Base-by-base conservation (phyloP, 2,329 filamentous ascomycete species). In the Calonectria ilicicola region DNA sequence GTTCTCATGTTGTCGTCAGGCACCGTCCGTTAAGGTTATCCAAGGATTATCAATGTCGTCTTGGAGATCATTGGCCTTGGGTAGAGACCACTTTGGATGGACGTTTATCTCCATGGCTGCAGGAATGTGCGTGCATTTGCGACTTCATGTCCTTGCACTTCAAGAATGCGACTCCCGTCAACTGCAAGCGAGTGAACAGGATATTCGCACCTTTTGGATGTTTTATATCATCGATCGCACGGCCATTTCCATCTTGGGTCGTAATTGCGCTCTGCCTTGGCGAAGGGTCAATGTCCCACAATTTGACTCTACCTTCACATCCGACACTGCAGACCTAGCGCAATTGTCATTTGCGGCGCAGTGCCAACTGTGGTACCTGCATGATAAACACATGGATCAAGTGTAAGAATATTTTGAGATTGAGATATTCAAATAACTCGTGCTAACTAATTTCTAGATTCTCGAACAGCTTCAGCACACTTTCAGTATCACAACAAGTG, bases 51-150 rank as follows among this genome's bases (percentile, higher is more conserved):
- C 42, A 6, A 67, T 62, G 65, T 67, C n/a, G 5, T 67, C 65
- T 9, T 60, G 53, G 42, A n/a, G 65, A 47, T 62, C 53, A 21
- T 23, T 62, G 7, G 53, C 65, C 3, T 15, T 62, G 29, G 42
- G 65, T 0, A 62, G 53, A 40, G 51, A 67, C 29, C 42, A 62
- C 15, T 67, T 67, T 27, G 65, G 65, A 2, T 62, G 53, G 42
- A 67, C 60, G n/a, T 62, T 67, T n/a, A 67, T 67, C 32, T 67
- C 65, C 7, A 67, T 67, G 53, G 53, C 65, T 29, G 53, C 53
- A 2, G 42, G 53, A 1, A 67, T 62, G 53, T 67, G 65, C 8
- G 42, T 67, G 12, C 65, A 62, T n/a, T 21, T 67, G 19, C 29
- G 51, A 19, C 65, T 67, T 5, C 53, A 62, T 10, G 65, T 62